A percentile compares a stretch with the other conserved stretches of the same genome.
Conservation (phyloP, 352 stramenopile genomes). For the Halophytophthora batemanensis region DNA sequence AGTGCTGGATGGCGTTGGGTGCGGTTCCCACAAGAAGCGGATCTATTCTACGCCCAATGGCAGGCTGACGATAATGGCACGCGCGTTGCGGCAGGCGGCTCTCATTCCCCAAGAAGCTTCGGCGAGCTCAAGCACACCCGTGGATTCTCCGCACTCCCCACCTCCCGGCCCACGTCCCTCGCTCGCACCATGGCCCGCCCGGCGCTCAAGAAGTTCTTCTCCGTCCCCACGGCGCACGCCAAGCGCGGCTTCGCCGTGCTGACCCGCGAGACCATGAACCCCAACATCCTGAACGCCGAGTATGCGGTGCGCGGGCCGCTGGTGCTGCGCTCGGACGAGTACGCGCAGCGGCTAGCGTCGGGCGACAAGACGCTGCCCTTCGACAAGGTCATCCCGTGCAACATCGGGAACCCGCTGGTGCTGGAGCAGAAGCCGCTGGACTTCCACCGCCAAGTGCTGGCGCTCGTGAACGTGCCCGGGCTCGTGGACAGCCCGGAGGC, state of each 20-base stretch:
- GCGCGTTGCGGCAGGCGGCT: too few species aligned
- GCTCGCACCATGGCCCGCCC: slow-evolving; percentile 26
- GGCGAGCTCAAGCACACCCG: slow-evolving; percentile 20
- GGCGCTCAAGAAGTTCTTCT: slow-evolving; percentile 25
- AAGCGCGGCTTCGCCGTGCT: slow-evolving; percentile 64
- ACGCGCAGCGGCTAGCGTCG: slow-evolving; percentile 51
- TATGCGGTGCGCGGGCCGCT: slow-evolving; percentile 86
- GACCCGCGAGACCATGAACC: slow-evolving; percentile 76
- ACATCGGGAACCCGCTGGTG: slow-evolving; percentile 97
- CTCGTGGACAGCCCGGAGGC: slow-evolving; percentile 84
- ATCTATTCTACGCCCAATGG: slow-evolving; percentile 16
- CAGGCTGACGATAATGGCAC: slow-evolving; percentile 7
- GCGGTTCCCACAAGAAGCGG: slow-evolving; percentile 1
- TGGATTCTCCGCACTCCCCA: slow-evolving; percentile 1
- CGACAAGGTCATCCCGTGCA: slow-evolving; percentile 96
- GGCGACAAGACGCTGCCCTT: slow-evolving; percentile 71
- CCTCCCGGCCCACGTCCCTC: background rate
- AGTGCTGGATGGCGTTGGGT: too few species aligned
- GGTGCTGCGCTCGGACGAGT: slow-evolving; percentile 68
- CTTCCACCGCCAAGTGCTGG: slow-evolving; percentile 92
- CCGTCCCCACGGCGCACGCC: slow-evolving; percentile 8
- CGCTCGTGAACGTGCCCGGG: slow-evolving; percentile 86
- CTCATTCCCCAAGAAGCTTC: slow-evolving; percentile 30
- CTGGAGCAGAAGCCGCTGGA: slow-evolving; percentile 94
- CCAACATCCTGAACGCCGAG: slow-evolving; percentile 59